A percentile compares a stretch with the other conserved stretches of the same genome.
Conservation (phyloP, 2,329 filamentous ascomycete species). For the Penicillium occitanis region DNA sequence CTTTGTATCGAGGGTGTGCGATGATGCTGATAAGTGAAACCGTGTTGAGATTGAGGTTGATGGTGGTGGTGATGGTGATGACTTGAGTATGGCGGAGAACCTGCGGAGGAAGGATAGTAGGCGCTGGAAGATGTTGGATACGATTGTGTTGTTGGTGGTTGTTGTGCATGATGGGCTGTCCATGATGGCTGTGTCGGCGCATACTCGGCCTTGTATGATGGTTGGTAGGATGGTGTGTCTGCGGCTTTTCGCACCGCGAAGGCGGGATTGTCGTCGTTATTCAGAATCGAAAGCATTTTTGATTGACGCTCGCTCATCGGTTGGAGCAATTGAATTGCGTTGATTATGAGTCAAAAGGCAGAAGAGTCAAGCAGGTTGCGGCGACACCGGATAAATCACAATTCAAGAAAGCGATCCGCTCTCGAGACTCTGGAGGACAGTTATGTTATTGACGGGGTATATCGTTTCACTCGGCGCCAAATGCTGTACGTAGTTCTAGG, state of each 20-base stretch:
- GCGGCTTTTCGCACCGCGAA: slow-evolving; percentile 20
- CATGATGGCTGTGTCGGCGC: slow-evolving; percentile 7
- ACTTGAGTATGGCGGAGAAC: slow-evolving; percentile 9
- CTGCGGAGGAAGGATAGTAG: neutral
- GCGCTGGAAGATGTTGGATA: slow-evolving; percentile 6
- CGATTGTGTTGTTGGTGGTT: neutral
- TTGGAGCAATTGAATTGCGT: neutral
- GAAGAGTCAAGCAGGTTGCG: neutral
- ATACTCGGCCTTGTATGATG: slow-evolving; percentile 12
- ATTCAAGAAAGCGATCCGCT: neutral
- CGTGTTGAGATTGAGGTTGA: neutral
- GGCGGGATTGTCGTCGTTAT: slow-evolving; percentile 23
- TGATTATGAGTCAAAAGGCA: neutral
- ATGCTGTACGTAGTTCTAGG: neutral
- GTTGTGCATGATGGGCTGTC: slow-evolving; percentile 8
- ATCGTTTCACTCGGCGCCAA: neutral
- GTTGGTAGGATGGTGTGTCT: slow-evolving; percentile 11
- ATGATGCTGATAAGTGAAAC: slow-evolving; percentile 8
- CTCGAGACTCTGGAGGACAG: neutral
- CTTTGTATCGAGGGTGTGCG: slow-evolving; percentile 20
- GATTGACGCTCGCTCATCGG: slow-evolving; percentile 16
- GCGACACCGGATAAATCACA: neutral
- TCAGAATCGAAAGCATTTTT: slow-evolving; percentile 22
- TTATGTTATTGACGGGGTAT: neutral
- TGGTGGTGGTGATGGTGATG: slow-evolving; percentile 2